A percentile compares a stretch with the other conserved stretches of the same genome.
Conservation (phyloP, 352 stramenopile genomes). For the Globisporangium mamillatum region DNA sequence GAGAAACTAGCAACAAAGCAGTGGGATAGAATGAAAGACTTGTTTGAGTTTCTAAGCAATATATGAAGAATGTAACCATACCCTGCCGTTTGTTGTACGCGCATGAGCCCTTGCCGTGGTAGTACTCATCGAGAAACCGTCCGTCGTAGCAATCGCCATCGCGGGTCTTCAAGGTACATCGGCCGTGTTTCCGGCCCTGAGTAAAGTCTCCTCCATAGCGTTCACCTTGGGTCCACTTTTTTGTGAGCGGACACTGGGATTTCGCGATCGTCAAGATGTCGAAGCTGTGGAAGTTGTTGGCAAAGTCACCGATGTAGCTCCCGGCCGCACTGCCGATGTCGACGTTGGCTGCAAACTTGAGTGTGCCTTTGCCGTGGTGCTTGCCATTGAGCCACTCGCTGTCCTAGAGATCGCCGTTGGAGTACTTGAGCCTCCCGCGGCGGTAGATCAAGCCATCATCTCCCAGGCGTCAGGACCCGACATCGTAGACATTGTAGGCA, state of each 20-base stretch:
- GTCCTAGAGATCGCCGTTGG: conserved; percentile 78
- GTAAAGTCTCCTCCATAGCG: conserved; percentile 70
- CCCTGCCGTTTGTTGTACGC: conserved; percentile 26
- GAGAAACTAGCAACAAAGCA: no score
- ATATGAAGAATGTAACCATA: no score
- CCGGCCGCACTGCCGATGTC: neutral
- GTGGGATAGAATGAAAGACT: no score
- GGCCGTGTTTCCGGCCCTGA: conserved; percentile 47
- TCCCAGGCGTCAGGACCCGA: conserved; percentile 64
- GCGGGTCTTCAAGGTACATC: conserved; percentile 33
- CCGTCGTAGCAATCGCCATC: conserved; percentile 57
- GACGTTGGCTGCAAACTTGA: conserved; percentile 40
- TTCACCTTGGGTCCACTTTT: conserved; percentile 54
- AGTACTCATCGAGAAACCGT: conserved; percentile 44
- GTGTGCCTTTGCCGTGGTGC: conserved; percentile 53
- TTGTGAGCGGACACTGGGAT: conserved; percentile 58
- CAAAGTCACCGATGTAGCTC: conserved; percentile 59
- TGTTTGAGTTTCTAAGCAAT: no score
- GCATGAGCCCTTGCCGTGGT: conserved; percentile 52
- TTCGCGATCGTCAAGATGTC: conserved; percentile 48
- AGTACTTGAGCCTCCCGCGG: conserved; percentile 59
- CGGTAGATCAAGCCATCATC: conserved; percentile 79
- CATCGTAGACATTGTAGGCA: conserved; percentile 37
- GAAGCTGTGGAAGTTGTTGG: conserved; percentile 50
- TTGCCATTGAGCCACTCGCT: conserved; percentile 86